phyloP scores from a whole-genome alignment of 2,329 filamentous ascomycete species.

The Trichoderma atroviride region DNA sequence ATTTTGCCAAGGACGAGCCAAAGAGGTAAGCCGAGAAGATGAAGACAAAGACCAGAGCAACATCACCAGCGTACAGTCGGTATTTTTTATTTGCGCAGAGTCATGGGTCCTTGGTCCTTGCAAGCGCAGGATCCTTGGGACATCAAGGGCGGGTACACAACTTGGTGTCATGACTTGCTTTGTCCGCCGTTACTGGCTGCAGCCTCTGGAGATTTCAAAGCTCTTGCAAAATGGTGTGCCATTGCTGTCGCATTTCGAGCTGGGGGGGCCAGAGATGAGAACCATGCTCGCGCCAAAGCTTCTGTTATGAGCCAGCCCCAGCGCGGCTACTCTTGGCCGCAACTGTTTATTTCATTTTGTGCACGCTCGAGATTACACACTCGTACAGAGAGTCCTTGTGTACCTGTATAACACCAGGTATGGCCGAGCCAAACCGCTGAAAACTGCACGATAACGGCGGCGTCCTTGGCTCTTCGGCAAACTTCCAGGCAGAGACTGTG shows the following conservation, averaged over 20 bases:
- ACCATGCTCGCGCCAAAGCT: conserved; percentile 17
- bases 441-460: neutral
- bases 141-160: conserved; percentile 15
- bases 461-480: neutral
- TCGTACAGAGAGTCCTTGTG: neutral
- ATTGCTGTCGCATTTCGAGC: conserved; percentile 19
- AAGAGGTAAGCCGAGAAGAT: neutral
- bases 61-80: neutral
- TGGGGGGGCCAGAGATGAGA: conserved; percentile 14
- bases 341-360: neutral
- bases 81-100: conserved; percentile 13
- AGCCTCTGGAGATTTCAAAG: neutral
- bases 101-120: conserved; percentile 18
- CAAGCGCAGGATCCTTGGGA: conserved; percentile 11
- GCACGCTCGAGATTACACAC: neutral
- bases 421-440: neutral
- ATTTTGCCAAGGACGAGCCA: neutral
- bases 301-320: conserved; percentile 8
- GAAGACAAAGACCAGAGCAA: neutral
- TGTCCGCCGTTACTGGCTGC: conserved; percentile 14
- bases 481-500: neutral
- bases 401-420: neutral
- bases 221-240: conserved; percentile 16
- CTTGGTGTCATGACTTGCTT: conserved; percentile 23
- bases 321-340: neutral